Evolutionary conservation across 176 grass and related monocot genomes (phyloP), one percentile per base, ranked within the genome.

Genomic region (Musa schizocarpa): DNA sequence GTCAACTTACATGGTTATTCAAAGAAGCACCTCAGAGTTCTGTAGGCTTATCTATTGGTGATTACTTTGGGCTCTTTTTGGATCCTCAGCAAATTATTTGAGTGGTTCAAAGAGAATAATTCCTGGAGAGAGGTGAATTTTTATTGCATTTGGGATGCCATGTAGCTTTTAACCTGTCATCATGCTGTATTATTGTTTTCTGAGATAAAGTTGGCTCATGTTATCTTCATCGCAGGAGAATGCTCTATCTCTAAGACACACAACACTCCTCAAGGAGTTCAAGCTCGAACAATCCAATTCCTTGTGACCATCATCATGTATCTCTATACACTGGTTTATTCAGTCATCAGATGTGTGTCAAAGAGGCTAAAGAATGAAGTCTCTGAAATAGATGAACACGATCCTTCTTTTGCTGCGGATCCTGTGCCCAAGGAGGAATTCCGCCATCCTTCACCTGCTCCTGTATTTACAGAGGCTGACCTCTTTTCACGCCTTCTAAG

Each of bases 381-480:
- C 0, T 64, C 58, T 29, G 79, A 71, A 22, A 56, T 66, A 79
- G 85, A 88, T 64, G 64, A 78, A 65, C 72, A 78, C 22, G 48
- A 65, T 65, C 55, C 74, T 65, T 19, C 63, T 17, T 13, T 81
- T 52, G 71, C 11, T 19, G 0, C 64, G 10, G 12, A 73, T 56
- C 51, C 83, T 43, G 26, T 80, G 12, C 74, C 68, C 26, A 80
- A 92, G 73, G 88, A 81, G 76, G 91, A 92, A 64, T 94, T 87
- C 53, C 80, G 88, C 0, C 90, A 88, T 19, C 95, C 95, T 13
- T 99, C 88, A 0, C 95, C 95, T 70, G 81, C 77, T 79, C 86
- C 83, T 80, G 91, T 77, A 11, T 91, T 87, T 10, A 74, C 82
- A 22, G 82, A 99, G 82, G 75, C 76, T 7, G 82, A 81, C 54